Percentiles rank a stretch among this genome's conserved stretches.
phyloP scores from a whole-genome alignment of 352 stramenopile genomes.

The Globisporangium nunn region DNA sequence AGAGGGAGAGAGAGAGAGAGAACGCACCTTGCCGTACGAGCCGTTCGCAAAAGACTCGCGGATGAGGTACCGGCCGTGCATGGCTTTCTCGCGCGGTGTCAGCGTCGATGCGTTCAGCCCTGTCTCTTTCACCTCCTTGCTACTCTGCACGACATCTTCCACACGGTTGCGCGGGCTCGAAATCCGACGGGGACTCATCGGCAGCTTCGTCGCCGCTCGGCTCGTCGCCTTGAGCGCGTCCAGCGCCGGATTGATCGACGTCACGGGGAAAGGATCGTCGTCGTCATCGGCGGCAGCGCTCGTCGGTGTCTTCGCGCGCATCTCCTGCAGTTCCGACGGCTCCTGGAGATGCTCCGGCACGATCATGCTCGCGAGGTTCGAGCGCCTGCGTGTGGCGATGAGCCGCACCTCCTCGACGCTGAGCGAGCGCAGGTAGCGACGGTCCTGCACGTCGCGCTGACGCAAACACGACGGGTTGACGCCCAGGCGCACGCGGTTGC shows the following conservation, averaged over 20 bases:
- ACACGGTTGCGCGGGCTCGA: slow-evolving; percentile 7
- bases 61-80: slow-evolving; percentile 68
- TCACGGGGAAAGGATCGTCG: slow-evolving; percentile 9
- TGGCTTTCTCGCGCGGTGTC: slow-evolving; percentile 51
- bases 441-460: slow-evolving; percentile 27
- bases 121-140: slow-evolving; percentile 8
- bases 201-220: slow-evolving; percentile 2
- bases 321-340: slow-evolving; percentile 8
- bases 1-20: no score
- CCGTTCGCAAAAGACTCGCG: slow-evolving; percentile 65
- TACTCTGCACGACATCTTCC: slow-evolving; percentile 9
- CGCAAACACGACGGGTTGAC: slow-evolving; percentile 39
- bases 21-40: slow-evolving; percentile 53
- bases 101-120: slow-evolving; percentile 29
- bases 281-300: background rate
- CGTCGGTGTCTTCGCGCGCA: slow-evolving; percentile 16
- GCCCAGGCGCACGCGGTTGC: slow-evolving; percentile 57
- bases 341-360: slow-evolving; percentile 1
- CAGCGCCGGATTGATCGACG: slow-evolving; percentile 5
- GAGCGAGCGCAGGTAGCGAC: slow-evolving; percentile 40
- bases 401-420: slow-evolving; percentile 43
- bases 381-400: slow-evolving; percentile 29
- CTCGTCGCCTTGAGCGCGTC: slow-evolving; percentile 5
- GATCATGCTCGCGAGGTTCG: slow-evolving; percentile 5
- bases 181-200: slow-evolving; percentile 9